Percentiles rank a stretch among this genome's conserved stretches.
These are phyloP conservation scores for Metarhizium anisopliae DNA, from an alignment of 2,329 filamentous ascomycete genomes.

Conservation along the genomic window DNA sequence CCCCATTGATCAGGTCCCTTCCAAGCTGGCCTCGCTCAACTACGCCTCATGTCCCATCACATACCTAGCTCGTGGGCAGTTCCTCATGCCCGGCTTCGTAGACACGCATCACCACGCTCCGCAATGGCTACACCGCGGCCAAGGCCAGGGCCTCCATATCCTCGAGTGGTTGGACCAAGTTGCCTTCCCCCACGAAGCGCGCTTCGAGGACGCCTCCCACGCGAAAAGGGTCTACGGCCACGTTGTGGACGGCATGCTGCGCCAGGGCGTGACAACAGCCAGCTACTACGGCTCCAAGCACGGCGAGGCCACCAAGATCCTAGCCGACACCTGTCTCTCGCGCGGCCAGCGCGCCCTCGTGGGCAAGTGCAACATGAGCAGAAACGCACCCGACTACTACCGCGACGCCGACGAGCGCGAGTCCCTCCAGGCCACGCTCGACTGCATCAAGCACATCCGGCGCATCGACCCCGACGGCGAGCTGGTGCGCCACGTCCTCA, in stretches of 20 bases:
- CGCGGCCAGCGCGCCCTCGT: conserved; percentile 51
- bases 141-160: conserved; percentile 42
- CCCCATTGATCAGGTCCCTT: conserved; percentile 7
- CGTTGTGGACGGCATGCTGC: conserved; percentile 48
- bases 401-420: conserved; percentile 35
- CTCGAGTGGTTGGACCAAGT: conserved; percentile 56
- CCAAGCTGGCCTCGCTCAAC: conserved; percentile 8
- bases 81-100: conserved; percentile 51
- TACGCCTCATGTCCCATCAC: conserved; percentile 3
- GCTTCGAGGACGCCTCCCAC: conserved; percentile 45
- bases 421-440: conserved; percentile 39
- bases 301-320: conserved; percentile 44
- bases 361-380: conserved; percentile 54
- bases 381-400: conserved; percentile 46
- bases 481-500: conserved; percentile 42
- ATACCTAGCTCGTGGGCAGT: conserved; percentile 31
- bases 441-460: conserved; percentile 38
- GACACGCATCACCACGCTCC: conserved; percentile 64
- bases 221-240: conserved; percentile 40
- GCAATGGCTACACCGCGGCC: conserved; percentile 39
- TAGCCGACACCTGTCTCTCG: conserved; percentile 43
- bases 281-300: conserved; percentile 52
- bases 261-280: conserved; percentile 53
- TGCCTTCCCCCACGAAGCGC: conserved; percentile 56
- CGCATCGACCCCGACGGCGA: conserved; percentile 31